Evolutionary conservation across 2,329 filamentous ascomycete genomes (phyloP).

Genomic region (Colletotrichum cereale): DNA sequence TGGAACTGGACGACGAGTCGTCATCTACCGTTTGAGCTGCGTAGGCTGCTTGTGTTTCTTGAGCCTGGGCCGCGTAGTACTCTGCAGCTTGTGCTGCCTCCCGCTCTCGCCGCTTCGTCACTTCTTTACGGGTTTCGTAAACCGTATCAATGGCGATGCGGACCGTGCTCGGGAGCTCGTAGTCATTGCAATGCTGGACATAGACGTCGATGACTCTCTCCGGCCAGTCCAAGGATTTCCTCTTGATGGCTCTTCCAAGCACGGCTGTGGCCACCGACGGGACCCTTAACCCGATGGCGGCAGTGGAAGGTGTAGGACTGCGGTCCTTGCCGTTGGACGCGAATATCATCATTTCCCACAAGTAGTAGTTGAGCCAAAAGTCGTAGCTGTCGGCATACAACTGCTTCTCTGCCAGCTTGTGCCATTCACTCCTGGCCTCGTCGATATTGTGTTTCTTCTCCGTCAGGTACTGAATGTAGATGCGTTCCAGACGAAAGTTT

Average conservation of each 20-base stretch:
- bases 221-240: slow-evolving; percentile 78
- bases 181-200: slow-evolving; percentile 86
- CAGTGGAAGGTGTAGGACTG: slow-evolving; percentile 63
- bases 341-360: slow-evolving; percentile 85
- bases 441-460: slow-evolving; percentile 84
- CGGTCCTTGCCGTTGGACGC: slow-evolving; percentile 63
- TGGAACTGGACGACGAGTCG: slow-evolving; percentile 60
- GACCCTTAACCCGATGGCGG: slow-evolving; percentile 65
- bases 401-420: slow-evolving; percentile 72
- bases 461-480: slow-evolving; percentile 91
- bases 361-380: slow-evolving; percentile 94
- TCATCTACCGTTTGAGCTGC: slow-evolving; percentile 45
- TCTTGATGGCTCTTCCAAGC: slow-evolving; percentile 76
- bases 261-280: slow-evolving; percentile 82
- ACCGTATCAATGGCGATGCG: slow-evolving; percentile 80
- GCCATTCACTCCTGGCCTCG: slow-evolving; percentile 83
- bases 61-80: slow-evolving; percentile 58
- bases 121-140: slow-evolving; percentile 74
- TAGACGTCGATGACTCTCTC: slow-evolving; percentile 82
- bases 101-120: slow-evolving; percentile 73
- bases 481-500: slow-evolving; percentile 87
- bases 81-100: slow-evolving; percentile 73
- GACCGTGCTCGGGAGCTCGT: slow-evolving; percentile 82
- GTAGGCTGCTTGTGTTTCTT: slow-evolving; percentile 48
- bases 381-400: slow-evolving; percentile 83